Evolutionary conservation across 2,329 filamentous ascomycete genomes (phyloP), one percentile per base, ranked within the genome.

Genomic region (Aspergillus luchuensis): DNA sequence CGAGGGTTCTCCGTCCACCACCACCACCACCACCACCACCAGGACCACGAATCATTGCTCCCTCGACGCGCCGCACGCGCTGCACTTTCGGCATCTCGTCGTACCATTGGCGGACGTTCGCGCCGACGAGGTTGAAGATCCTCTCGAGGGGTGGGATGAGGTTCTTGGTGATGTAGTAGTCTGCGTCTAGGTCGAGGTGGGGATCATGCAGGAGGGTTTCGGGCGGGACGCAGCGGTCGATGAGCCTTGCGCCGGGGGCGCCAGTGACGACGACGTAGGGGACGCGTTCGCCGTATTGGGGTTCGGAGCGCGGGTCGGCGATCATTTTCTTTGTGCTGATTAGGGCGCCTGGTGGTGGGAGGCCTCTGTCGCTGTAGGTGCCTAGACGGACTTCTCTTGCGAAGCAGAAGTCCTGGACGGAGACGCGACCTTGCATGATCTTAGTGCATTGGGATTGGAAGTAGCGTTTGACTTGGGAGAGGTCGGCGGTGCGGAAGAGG

Each of bases 91-190:
- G 94, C 92, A 98, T 96, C 76, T 97, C 92, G 64, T 97, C 92
- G 71, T 92, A 98, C 95, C 95, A 99, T 61, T 87, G 85, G 17
- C 91, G 82, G 0, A 98, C 91, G 72, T 95, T 96, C 33, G 92
- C 95, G 6, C 95, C 95, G 2, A 98, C 91, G 2, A 99, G 88
- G 71, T 95, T 97, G 80, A 99, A 97, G 66, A 99, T 97, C 28
- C 95, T 89, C 76, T 98, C 94, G 0, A 99, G 84, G 0, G 95
- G 95, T 5, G 95, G 95, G 53, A 99, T 96, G 8, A 99, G 74
- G 72, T 97, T 98, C 80, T 97, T 98, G 17, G 85, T 87, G 70
- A 99, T 98, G 79, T 99, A 99, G 77, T 99, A 99, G 68, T 97
- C 92, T 0, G 93, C 89, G 71, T 99, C 95, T 17, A 99, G 84